Conservation (phyloP, 257 asterid species). For the Ligustrum vulgare region DNA sequence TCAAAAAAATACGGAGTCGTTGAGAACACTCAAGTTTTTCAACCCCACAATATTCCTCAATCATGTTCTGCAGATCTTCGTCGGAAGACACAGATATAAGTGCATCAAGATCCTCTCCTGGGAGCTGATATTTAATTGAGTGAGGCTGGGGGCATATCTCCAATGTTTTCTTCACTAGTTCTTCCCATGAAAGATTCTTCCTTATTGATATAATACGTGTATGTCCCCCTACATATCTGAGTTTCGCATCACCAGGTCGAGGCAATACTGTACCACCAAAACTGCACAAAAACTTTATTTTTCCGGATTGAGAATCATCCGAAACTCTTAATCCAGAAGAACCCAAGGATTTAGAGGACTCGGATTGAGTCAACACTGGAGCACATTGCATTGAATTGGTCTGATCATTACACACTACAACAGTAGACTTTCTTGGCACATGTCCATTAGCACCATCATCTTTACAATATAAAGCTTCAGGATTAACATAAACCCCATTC, state of each 20-base stretch:
- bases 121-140: constrained; percentile 69
- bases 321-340: constrained; percentile 41
- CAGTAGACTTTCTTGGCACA: constrained; percentile 27
- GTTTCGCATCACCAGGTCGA: constrained; percentile 72
- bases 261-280: constrained; percentile 63
- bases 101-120: constrained; percentile 80
- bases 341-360: constrained; percentile 38
- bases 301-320: constrained; percentile 51
- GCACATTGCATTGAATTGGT: constrained; percentile 28
- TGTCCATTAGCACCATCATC: constrained; percentile 35
- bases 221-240: constrained; percentile 69
- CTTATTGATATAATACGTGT: constrained; percentile 54
- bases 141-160: constrained; percentile 57
- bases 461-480: constrained; percentile 25
- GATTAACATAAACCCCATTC: constrained; percentile 33
- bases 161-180: constrained; percentile 49
- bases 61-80: constrained; percentile 72
- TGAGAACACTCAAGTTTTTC: constrained; percentile 61
- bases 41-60: constrained; percentile 63
- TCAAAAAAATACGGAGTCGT: constrained; percentile 67
- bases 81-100: constrained; percentile 72
- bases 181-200: constrained; percentile 50
- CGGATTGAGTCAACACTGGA: constrained; percentile 38
- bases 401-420: constrained; percentile 31
- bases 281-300: constrained; percentile 61